Conservation (phyloP, 2,329 filamentous ascomycete species). For the Pseudonectria buxi region DNA sequence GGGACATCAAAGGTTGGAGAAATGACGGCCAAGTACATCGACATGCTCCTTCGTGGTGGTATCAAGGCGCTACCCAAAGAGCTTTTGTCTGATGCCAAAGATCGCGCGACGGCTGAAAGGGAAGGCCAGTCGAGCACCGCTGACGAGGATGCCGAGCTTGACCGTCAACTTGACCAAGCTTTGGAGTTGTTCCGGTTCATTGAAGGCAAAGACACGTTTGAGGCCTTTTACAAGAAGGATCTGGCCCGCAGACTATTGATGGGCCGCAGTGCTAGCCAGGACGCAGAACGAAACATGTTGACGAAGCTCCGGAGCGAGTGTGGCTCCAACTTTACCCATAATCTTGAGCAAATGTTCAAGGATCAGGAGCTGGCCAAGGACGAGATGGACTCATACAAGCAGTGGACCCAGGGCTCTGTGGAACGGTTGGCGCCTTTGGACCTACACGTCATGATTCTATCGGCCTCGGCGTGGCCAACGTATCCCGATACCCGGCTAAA, state of each 20-base stretch:
- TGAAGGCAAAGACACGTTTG: slow-evolving; percentile 94
- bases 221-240: slow-evolving; percentile 99
- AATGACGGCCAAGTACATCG: slow-evolving; percentile 97
- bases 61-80: slow-evolving; percentile 72
- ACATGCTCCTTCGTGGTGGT: slow-evolving; percentile 79
- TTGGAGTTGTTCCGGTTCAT: slow-evolving; percentile 95
- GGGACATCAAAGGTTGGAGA: slow-evolving; percentile 92
- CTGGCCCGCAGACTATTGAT: slow-evolving; percentile 83
- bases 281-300: slow-evolving; percentile 94
- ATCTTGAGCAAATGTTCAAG: slow-evolving; percentile 98
- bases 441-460: slow-evolving; percentile 83
- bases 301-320: slow-evolving; percentile 87
- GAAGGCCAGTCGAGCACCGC: slow-evolving; percentile 60
- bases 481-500: slow-evolving; percentile 70
- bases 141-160: slow-evolving; percentile 88
- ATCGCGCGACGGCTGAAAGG: slow-evolving; percentile 50
- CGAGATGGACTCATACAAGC: slow-evolving; percentile 85
- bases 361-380: slow-evolving; percentile 91
- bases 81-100: slow-evolving; percentile 55
- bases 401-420: slow-evolving; percentile 49
- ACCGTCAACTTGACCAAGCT: slow-evolving; percentile 85
- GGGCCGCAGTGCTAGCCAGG: slow-evolving; percentile 85
- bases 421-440: slow-evolving; percentile 45
- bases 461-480: slow-evolving; percentile 83
- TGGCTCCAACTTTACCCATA: slow-evolving; percentile 89